These are phyloP conservation scores for Pontederia paniculata DNA, from an alignment of 176 grass and related monocot species.

Conservation along the genomic window DNA sequence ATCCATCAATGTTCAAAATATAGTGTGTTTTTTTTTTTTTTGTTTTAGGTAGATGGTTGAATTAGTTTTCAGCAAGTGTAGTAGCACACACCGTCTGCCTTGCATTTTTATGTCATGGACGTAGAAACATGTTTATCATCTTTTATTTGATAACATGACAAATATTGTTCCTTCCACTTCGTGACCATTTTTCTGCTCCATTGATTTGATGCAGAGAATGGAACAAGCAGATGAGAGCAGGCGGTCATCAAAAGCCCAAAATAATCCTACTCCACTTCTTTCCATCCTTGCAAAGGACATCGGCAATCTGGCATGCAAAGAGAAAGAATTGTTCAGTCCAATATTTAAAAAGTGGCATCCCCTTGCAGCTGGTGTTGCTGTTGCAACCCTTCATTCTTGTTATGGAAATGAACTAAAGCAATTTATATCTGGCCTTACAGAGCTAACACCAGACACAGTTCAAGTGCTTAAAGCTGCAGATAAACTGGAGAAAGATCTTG, in stretches of 20 bases:
- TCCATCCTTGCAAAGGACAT: conserved; percentile 92
- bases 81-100: too few relatives aligned
- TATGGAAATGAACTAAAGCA: conserved; percentile 91
- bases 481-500: conserved; percentile 92
- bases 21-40: too few relatives aligned
- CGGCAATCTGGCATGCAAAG: conserved; percentile 65
- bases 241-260: conserved; percentile 37
- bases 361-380: conserved; percentile 90
- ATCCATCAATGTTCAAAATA: too few relatives aligned
- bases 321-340: conserved; percentile 86
- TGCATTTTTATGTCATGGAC: too few relatives aligned
- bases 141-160: not conserved
- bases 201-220: conserved; percentile 65
- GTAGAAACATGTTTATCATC: too few relatives aligned
- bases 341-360: conserved; percentile 90
- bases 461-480: conserved; percentile 90
- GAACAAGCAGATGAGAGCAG: conserved; percentile 85
- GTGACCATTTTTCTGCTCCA: conserved; percentile 2
- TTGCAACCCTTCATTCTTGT: conserved; percentile 92
- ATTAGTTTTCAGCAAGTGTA: too few relatives aligned
- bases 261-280: conserved; percentile 49
- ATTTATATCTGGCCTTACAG: conserved; percentile 59
- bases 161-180: not conserved
- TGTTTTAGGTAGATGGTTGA: too few relatives aligned
- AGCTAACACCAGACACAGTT: conserved; percentile 71